Evolutionary conservation across 2,329 filamentous ascomycete genomes (phyloP).

Genomic region (Epichloe uncinata): DNA sequence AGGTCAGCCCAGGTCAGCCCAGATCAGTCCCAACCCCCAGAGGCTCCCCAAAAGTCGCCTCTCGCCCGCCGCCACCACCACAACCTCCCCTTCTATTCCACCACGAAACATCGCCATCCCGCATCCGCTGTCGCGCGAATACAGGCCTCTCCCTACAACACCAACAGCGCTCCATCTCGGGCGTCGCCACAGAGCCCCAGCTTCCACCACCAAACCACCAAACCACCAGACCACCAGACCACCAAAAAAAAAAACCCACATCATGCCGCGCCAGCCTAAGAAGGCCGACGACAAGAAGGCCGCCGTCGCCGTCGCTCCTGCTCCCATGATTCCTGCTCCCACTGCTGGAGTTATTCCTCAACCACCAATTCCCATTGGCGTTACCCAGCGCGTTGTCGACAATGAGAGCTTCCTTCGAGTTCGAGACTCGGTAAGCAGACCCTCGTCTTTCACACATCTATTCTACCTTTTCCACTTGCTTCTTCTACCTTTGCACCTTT

Average conservation of each 20-base stretch:
- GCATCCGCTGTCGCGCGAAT: constrained; percentile 2
- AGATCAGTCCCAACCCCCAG: neutral
- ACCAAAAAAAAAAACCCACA: constrained; percentile 4
- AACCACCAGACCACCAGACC: neutral
- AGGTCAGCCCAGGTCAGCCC: neutral
- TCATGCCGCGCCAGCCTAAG: constrained; percentile 35
- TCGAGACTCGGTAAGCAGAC: constrained; percentile 60
- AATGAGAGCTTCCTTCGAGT: constrained; percentile 68
- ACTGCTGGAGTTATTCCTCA: constrained; percentile 5
- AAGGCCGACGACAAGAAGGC: constrained; percentile 26
- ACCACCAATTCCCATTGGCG: constrained; percentile 7
- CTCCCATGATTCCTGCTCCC: constrained; percentile 12
- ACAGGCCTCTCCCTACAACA: constrained; percentile 7
- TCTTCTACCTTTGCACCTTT: neutral
- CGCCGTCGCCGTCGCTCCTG: constrained; percentile 19
- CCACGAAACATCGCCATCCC: constrained; percentile 6
- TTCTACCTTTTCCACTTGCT: neutral
- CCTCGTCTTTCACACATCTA: constrained; percentile 5
- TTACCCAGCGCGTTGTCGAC: constrained; percentile 37
- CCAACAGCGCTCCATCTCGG: constrained; percentile 10
- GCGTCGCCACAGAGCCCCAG: constrained; percentile 2
- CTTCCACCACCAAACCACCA: neutral
- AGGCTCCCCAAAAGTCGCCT: constrained; percentile 5
- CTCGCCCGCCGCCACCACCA: neutral
- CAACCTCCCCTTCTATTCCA: neutral